phyloP scores from a whole-genome alignment of 495 filamentous ascomycete species.

The Neurospora sp. region DNA sequence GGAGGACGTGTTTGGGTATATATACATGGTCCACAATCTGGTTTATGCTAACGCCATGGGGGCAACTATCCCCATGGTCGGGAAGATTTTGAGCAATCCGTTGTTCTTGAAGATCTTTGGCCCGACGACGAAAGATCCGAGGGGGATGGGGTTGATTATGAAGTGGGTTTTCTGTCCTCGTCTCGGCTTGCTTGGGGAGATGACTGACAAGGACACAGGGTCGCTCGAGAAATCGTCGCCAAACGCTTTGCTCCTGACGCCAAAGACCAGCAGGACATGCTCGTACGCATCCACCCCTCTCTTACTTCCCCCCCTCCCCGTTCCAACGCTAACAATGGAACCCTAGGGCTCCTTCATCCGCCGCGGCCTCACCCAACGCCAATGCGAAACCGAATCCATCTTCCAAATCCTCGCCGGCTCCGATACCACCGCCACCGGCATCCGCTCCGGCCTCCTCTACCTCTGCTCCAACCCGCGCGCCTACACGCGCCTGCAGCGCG shows the following conservation, averaged over 20 bases:
- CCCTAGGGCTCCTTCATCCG: conserved; percentile 19
- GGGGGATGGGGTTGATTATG: conserved; percentile 29
- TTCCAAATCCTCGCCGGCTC: conserved; percentile 49
- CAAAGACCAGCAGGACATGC: conserved; percentile 23
- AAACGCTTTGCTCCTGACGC: conserved; percentile 21
- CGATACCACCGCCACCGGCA: conserved; percentile 54
- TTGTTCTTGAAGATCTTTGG: conserved; percentile 43
- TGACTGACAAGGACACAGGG: conserved; percentile 1
- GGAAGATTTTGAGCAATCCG: conserved; percentile 22
- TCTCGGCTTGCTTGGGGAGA: background rate
- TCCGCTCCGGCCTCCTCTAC: conserved; percentile 44
- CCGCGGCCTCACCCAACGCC: conserved; percentile 16
- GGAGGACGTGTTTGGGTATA: conserved; percentile 38
- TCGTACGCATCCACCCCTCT: conserved; percentile 23
- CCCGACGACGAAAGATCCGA: conserved; percentile 44
- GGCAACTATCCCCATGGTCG: conserved; percentile 20
- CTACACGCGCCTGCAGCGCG: conserved; percentile 44
- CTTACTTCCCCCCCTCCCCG: background rate
- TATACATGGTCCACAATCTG: conserved; percentile 26
- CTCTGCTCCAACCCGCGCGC: conserved; percentile 33
- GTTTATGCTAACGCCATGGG: conserved; percentile 17
- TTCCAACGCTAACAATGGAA: too few species aligned
- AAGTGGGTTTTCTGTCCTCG: conserved; percentile 13
- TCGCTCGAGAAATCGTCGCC: conserved; percentile 22
- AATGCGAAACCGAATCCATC: conserved; percentile 27